phyloP scores from a whole-genome alignment of 345 rosid genomes.

The Acer yangbiense region DNA sequence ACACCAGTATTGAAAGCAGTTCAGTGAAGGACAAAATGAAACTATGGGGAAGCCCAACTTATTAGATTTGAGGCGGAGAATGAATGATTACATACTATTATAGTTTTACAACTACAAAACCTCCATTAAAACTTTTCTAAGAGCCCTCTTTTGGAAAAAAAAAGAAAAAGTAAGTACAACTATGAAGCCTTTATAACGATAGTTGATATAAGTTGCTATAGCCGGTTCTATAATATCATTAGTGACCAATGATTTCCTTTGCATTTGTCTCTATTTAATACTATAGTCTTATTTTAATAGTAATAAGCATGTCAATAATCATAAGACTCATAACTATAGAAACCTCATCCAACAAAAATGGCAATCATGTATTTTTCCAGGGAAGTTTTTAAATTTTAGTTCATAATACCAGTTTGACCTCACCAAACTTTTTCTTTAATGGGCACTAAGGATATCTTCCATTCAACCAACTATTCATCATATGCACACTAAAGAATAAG shows the following conservation, averaged over 20 bases:
- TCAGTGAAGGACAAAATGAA: too few species aligned
- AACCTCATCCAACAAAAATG: background rate
- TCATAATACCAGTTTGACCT: background rate
- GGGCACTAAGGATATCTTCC: background rate
- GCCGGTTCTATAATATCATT: background rate
- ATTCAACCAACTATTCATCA: background rate
- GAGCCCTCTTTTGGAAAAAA: background rate
- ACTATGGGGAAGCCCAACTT: background rate
- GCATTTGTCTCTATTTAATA: background rate
- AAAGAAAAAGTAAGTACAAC: too few species aligned
- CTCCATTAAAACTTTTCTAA: background rate
- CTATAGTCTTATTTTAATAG: background rate
- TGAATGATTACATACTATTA: background rate
- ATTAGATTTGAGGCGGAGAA: background rate
- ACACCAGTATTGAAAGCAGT: background rate
- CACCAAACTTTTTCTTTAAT: background rate
- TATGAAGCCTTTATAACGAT: background rate
- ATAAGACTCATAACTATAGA: background rate
- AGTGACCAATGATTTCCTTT: conserved; percentile 1
- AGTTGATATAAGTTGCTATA: background rate
- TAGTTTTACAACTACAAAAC: background rate
- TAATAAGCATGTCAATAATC: background rate
- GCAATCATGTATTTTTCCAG: background rate
- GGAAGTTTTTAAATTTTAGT: background rate
- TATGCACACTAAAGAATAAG: background rate